Percentiles rank a stretch among this genome's conserved stretches.
These are phyloP conservation scores for Letharia lupina DNA, from an alignment of 495 filamentous ascomycete genomes.

Conservation along the genomic window DNA sequence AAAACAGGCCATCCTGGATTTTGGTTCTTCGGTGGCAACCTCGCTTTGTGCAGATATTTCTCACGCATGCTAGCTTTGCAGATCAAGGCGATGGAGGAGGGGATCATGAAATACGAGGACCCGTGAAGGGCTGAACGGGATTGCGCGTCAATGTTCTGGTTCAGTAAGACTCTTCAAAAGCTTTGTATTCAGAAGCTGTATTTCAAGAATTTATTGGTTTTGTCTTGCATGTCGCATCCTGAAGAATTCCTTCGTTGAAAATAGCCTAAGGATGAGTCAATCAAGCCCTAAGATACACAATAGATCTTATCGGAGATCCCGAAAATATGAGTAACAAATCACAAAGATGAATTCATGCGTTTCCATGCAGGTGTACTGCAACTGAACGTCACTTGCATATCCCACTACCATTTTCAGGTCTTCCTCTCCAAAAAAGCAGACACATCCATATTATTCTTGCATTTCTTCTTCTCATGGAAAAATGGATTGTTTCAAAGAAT, in stretches of 20 bases:
- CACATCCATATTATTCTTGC: neutral
- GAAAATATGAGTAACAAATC: constrained; percentile 12
- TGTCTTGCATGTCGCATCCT: neutral
- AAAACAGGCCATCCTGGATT: constrained; percentile 63
- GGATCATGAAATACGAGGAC: constrained; percentile 28
- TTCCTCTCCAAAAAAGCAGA: neutral
- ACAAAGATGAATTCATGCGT: constrained; percentile 12
- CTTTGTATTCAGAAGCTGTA: neutral
- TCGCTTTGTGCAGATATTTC: constrained; percentile 65
- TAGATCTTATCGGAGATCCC: constrained; percentile 12
- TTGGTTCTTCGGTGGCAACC: constrained; percentile 79
- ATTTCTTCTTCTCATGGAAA: neutral
- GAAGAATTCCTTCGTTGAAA: too few species aligned
- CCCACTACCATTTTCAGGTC: neutral
- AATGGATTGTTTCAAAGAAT: neutral
- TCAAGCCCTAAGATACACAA: constrained; percentile 14
- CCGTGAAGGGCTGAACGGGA: constrained; percentile 8
- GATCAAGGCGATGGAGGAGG: constrained; percentile 59
- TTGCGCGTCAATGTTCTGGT: neutral
- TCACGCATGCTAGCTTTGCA: constrained; percentile 66
- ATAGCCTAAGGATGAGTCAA: neutral
- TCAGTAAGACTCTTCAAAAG: neutral
- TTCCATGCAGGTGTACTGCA: constrained; percentile 6
- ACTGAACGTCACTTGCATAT: constrained; percentile 11
- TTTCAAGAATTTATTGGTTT: neutral